Conservation (phyloP, 148 eudicot species). For the Camellia granthamiana region DNA sequence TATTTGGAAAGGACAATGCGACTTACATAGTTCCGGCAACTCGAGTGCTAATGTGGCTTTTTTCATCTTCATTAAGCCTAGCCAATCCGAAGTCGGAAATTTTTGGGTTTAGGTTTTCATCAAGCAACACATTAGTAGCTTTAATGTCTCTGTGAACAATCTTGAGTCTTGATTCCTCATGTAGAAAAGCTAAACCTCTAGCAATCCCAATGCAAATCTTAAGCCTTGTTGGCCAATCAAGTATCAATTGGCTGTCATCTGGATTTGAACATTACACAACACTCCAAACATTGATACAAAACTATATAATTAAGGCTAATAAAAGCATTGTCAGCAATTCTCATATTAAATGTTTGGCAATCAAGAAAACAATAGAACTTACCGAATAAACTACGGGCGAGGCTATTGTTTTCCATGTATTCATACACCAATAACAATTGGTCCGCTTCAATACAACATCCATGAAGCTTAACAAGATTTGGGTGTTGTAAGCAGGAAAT, state of each 20-base stretch:
- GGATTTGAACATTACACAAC: constrained; percentile 18
- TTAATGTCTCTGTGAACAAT: constrained; percentile 53
- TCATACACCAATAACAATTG: constrained; percentile 44
- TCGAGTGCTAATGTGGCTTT: constrained; percentile 51
- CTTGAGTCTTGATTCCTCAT: constrained; percentile 45
- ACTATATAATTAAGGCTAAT: not conserved
- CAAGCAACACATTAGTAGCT: constrained; percentile 50
- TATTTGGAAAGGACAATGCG: not conserved
- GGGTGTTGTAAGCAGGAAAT: constrained; percentile 54
- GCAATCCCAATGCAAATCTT: constrained; percentile 48
- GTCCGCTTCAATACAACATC: constrained; percentile 49
- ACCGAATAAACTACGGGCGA: constrained; percentile 42
- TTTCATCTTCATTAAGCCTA: constrained; percentile 48
- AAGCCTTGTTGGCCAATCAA: constrained; percentile 49
- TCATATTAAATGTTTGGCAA: not conserved
- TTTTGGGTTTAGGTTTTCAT: constrained; percentile 37
- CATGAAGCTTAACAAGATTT: constrained; percentile 56
- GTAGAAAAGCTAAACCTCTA: constrained; percentile 47
- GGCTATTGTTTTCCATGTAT: constrained; percentile 52
- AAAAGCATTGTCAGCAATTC: not conserved
- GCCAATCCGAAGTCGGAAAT: constrained; percentile 54
- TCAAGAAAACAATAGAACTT: not conserved
- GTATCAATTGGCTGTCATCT: constrained; percentile 23
- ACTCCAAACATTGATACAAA: not conserved
- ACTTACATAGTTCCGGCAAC: constrained; percentile 51